phyloP scores from a whole-genome alignment of 306 rosid genomes.

The Dryas drummondii region DNA sequence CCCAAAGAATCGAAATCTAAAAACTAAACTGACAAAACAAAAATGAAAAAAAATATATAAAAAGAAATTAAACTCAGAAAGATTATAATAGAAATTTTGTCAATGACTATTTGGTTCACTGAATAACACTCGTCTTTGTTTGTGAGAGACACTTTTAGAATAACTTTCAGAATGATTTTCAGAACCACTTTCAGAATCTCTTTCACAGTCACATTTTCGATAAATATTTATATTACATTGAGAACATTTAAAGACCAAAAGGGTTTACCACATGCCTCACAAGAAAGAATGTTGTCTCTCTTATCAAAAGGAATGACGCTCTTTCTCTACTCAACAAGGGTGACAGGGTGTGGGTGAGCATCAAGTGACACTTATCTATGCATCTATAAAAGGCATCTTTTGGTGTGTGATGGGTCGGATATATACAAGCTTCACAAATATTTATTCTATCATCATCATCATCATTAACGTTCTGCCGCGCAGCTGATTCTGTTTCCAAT shows the following conservation, averaged over 20 bases:
- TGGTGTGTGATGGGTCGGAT: background rate
- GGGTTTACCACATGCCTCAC: background rate
- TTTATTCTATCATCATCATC: background rate
- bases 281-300: background rate
- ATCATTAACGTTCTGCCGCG: background rate
- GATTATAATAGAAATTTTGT: no score
- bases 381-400: background rate
- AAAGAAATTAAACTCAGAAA: no score
- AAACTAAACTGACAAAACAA: no score
- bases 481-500: background rate
- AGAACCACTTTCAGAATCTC: no score
- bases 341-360: background rate
- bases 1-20: no score
- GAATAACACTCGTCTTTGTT: no score
- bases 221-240: background rate
- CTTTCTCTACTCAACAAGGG: background rate
- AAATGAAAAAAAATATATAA: no score
- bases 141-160: no score
- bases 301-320: background rate
- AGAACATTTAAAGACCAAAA: slow-evolving; percentile 5
- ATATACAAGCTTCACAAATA: background rate
- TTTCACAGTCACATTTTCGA: no score
- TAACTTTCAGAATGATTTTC: no score
- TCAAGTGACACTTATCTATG: background rate
- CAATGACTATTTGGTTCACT: no score